Evolutionary conservation across 768 basidiomycete genomes (phyloP), one percentile per base, ranked within the genome.

Genomic region (Leucosporidium scottii): DNA sequence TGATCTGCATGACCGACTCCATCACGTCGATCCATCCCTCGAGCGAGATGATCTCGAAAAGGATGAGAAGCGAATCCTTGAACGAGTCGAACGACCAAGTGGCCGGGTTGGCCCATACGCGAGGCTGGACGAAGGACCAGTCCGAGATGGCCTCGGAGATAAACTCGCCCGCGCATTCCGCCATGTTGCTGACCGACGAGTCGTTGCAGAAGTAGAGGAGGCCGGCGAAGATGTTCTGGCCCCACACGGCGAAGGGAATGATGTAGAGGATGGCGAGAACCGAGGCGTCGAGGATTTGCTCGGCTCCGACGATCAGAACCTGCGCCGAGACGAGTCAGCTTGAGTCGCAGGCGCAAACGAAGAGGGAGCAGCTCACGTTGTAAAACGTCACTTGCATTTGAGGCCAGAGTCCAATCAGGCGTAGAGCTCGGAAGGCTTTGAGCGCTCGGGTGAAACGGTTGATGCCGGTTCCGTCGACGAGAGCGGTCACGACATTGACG

Each of bases 21-120:
- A 96, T 88, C 59, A 93, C 94, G 75, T 93, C 91, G n/a, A 90
- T 84, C 94, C 93, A 97, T 3, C 94, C 94, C 79, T 94, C 93
- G 59, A 96, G 80, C 0, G 93, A 94, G 28, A 97, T 91, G 72
- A 94, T 92, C 79, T 98, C 94, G 74, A 96, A 97, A 1, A 97
- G 83, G 75, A 97, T 96, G 62, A 97, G 83, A 50, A 97, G 81
- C 0, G 91, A 88, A 5, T 86, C 80, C 10, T 84, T 82, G 79
- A 97, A 97, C 20, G 81, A 85, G 78, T 98, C 94, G 75, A 97
- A 98, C 3, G 87, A 88, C 80, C 92, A 97, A 1, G 83, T 83
- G 1, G 89, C 91, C 12, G 94, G 91, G 71, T 91, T 87, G 65
- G 85, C 82, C 94, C 94, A 97, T n/a, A 85, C 87, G 25, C 91